Evolutionary conservation across 2,329 filamentous ascomycete species (phyloP).

Genomic region (Colletotrichum scovillei): DNA sequence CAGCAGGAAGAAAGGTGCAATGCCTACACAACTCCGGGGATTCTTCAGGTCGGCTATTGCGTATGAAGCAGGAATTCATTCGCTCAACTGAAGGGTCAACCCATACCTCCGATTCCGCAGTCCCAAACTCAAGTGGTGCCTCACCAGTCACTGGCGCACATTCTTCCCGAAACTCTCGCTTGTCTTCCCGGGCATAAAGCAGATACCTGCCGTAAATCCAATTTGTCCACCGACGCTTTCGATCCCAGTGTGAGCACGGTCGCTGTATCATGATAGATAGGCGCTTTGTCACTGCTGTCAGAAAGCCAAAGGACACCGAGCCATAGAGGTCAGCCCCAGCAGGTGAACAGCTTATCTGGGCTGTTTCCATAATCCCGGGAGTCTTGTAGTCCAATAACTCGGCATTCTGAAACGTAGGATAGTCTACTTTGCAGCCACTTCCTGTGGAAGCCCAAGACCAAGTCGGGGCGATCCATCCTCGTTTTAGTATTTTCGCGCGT

Average conservation of each 20-base stretch:
- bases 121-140: not conserved
- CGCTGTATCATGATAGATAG: conserved; percentile 9
- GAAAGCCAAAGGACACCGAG: not conserved
- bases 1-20: not conserved
- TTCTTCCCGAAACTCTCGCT: conserved; percentile 1
- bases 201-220: not conserved
- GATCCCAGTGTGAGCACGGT: not conserved
- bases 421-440: conserved; percentile 13
- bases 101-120: not conserved
- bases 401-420: not conserved
- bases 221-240: not conserved
- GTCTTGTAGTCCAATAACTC: not conserved
- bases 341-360: not conserved
- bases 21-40: not conserved
- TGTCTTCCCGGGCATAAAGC: not conserved
- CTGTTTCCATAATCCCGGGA: not conserved
- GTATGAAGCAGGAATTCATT: not conserved
- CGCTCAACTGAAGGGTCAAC: conserved; percentile 5
- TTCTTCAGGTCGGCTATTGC: not conserved
- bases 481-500: not conserved
- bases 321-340: not conserved
- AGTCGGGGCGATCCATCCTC: conserved; percentile 7
- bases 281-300: not conserved
- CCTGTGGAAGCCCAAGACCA: conserved; percentile 23
- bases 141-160: not conserved